Percentiles rank a stretch among this genome's conserved stretches.
phyloP scores from a whole-genome alignment of 352 stramenopile genomes.

The Phytopythium ostracodes region DNA sequence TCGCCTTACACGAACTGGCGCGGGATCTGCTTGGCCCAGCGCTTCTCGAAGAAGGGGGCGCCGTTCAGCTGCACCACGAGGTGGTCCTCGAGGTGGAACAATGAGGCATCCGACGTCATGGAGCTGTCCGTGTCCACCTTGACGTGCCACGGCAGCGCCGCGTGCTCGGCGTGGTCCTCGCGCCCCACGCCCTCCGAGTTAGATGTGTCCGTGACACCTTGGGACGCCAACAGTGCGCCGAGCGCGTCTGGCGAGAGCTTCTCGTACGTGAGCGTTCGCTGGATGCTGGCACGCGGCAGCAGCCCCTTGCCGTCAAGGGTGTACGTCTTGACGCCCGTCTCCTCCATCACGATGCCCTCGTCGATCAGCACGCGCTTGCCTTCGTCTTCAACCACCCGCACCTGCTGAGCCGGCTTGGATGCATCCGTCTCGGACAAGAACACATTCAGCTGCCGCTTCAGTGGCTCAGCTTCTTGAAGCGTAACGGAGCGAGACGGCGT shows the following conservation, averaged over 20 bases:
- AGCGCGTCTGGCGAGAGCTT: conserved; percentile 21
- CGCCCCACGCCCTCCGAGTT: conserved; percentile 14
- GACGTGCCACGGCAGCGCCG: conserved; percentile 27
- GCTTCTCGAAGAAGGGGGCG: conserved; percentile 33
- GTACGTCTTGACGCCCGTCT: conserved; percentile 42
- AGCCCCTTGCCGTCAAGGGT: conserved; percentile 27
- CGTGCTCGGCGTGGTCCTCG: conserved; percentile 27
- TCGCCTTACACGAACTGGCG: conserved; percentile 24
- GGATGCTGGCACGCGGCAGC: conserved; percentile 30
- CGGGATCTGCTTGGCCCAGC: conserved; percentile 31
- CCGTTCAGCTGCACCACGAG: conserved; percentile 30
- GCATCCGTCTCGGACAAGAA: conserved; percentile 33
- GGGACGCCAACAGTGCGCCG: neutral
- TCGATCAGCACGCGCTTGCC: conserved; percentile 41
- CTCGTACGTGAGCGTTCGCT: conserved; percentile 35
- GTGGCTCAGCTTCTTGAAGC: conserved; percentile 23
- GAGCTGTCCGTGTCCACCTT: conserved; percentile 39
- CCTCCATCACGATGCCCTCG: conserved; percentile 42
- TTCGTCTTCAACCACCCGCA: conserved; percentile 35
- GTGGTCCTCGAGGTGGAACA: conserved; percentile 33
- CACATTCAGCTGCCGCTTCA: conserved; percentile 29
- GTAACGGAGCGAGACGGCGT: conserved; percentile 25
- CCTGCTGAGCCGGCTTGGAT: conserved; percentile 22
- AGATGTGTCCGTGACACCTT: conserved; percentile 13
- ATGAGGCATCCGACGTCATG: conserved; percentile 30